Conservation (phyloP, 2,329 filamentous ascomycete genomes). For the Aspergillus luchuensis region DNA sequence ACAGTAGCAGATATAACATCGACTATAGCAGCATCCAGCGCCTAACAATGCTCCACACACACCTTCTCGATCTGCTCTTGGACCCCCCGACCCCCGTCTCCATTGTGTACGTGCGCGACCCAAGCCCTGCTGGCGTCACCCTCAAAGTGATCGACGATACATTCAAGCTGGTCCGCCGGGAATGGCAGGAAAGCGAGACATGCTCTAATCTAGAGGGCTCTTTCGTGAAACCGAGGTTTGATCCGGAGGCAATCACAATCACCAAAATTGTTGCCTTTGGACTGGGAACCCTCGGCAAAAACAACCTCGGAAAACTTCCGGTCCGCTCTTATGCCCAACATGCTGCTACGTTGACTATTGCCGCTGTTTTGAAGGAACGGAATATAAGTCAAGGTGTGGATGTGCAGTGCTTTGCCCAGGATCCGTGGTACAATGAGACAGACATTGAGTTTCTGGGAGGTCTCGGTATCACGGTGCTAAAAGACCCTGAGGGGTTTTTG, state of each 20-base stretch:
- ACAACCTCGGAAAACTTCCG: slow-evolving; percentile 6
- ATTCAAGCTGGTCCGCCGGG: slow-evolving; percentile 15
- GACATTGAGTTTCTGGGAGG: slow-evolving; percentile 22
- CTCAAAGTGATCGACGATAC: slow-evolving; percentile 11
- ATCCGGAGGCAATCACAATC: slow-evolving; percentile 8
- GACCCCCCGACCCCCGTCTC: slow-evolving; percentile 18
- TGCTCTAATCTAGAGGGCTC: slow-evolving; percentile 17
- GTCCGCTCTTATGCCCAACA: slow-evolving; percentile 26
- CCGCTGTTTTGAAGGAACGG: slow-evolving; percentile 16
- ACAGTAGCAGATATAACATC: slow-evolving; percentile 10
- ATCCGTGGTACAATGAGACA: slow-evolving; percentile 28
- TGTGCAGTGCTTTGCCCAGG: slow-evolving; percentile 31
- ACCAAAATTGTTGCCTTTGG: slow-evolving; percentile 30
- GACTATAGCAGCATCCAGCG: slow-evolving; percentile 24
- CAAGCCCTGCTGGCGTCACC: neutral
- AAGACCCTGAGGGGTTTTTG: slow-evolving; percentile 39
- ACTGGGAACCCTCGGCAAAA: slow-evolving; percentile 21
- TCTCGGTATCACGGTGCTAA: slow-evolving; percentile 25
- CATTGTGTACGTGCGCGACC: slow-evolving; percentile 19
- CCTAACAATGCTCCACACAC: slow-evolving; percentile 17
- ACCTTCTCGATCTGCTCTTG: slow-evolving; percentile 14
- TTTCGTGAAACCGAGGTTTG: slow-evolving; percentile 11
- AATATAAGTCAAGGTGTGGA: slow-evolving; percentile 1
- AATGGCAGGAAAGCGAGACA: slow-evolving; percentile 25
- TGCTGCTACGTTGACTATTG: slow-evolving; percentile 27